phyloP scores from a whole-genome alignment of 2,329 filamentous ascomycete genomes.

The Cyclaneusma minus region DNA sequence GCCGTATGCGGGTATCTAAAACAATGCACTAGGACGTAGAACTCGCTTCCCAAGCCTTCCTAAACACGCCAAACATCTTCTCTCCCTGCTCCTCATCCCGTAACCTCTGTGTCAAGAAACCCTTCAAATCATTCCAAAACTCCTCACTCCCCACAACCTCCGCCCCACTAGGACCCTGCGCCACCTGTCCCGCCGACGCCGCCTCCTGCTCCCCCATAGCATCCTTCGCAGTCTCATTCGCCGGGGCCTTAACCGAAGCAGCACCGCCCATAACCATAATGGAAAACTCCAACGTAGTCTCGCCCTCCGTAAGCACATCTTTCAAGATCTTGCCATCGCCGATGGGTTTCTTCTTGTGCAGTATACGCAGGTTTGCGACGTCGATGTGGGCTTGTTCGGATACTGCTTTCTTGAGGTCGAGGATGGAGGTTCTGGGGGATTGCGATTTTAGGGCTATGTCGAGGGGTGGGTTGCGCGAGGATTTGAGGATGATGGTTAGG shows the following conservation, averaged over 20 bases:
- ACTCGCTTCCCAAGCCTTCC: constrained; percentile 48
- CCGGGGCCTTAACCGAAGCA: constrained; percentile 24
- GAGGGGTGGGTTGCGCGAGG: constrained; percentile 59
- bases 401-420: constrained; percentile 62
- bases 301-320: constrained; percentile 46
- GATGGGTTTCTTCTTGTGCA: constrained; percentile 78
- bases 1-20: too few relatives aligned
- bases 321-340: constrained; percentile 61
- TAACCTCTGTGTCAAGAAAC: constrained; percentile 65
- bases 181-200: constrained; percentile 24
- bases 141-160: constrained; percentile 50
- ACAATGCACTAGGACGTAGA: too few relatives aligned
- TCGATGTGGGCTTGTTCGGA: constrained; percentile 45
- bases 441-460: constrained; percentile 50
- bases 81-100: constrained; percentile 53
- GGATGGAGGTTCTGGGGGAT: constrained; percentile 54
- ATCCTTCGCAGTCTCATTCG: constrained; percentile 22
- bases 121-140: constrained; percentile 79
- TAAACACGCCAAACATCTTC: constrained; percentile 52
- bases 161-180: constrained; percentile 36
- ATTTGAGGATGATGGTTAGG: constrained; percentile 50
- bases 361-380: constrained; percentile 68
- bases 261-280: constrained; percentile 79
- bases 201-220: constrained; percentile 11
- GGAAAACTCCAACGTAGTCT: constrained; percentile 51